Evolutionary conservation across 2,329 filamentous ascomycete species (phyloP).

Genomic region (Pseudovirgaria hyperparasitica): DNA sequence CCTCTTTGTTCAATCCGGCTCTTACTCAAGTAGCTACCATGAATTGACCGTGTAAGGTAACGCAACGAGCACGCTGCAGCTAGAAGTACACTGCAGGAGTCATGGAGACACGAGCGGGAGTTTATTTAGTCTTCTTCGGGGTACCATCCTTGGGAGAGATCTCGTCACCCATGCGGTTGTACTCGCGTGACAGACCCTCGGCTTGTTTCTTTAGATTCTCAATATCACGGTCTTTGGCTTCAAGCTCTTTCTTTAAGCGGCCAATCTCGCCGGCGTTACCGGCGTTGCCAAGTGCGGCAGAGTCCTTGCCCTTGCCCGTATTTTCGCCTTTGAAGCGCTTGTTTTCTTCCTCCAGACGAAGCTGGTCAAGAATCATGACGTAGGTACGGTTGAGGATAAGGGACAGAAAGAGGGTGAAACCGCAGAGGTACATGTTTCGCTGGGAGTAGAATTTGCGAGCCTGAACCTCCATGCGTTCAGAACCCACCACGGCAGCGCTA

Average conservation of each 20-base stretch:
- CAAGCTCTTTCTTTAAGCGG: constrained; percentile 51
- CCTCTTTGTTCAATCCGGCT: too few species aligned
- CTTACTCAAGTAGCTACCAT: too few species aligned
- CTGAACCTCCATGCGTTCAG: constrained; percentile 95
- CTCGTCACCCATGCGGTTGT: constrained; percentile 74
- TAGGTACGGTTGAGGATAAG: constrained; percentile 99
- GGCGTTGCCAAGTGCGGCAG: constrained; percentile 56
- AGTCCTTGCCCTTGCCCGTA: constrained; percentile 48
- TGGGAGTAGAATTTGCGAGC: constrained; percentile 99
- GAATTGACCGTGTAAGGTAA: too few species aligned
- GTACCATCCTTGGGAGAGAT: constrained; percentile 44
- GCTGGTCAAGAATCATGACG: constrained; percentile 86
- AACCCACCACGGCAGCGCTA: constrained; percentile 60
- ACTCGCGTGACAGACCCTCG: constrained; percentile 70
- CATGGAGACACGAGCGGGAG: neutral
- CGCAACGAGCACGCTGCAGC: too few species aligned
- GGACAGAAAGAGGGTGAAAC: constrained; percentile 97
- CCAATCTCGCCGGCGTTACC: constrained; percentile 67
- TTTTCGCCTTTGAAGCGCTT: constrained; percentile 65
- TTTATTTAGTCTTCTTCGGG: constrained; percentile 45
- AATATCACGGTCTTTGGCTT: constrained; percentile 69
- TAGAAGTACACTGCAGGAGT: too few species aligned
- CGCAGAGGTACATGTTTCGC: constrained; percentile 99
- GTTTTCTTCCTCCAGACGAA: constrained; percentile 84
- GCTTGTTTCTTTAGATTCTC: constrained; percentile 87